Conservation (phyloP, 768 basidiomycete genomes). For the Kwoniella dejecticola region DNA sequence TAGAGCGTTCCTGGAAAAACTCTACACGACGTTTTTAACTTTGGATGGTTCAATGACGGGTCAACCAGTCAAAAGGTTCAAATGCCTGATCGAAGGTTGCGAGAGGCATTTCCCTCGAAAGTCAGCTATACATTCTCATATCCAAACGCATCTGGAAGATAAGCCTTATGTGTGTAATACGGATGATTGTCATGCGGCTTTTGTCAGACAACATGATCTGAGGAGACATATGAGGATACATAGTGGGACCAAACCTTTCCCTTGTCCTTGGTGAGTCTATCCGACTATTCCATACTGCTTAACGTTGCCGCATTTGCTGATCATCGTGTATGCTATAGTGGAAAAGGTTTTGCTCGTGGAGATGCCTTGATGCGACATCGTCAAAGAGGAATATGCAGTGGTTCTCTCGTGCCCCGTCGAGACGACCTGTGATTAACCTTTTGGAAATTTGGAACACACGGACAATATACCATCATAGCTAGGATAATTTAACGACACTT, state of each 20-base stretch:
- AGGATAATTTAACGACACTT: background rate
- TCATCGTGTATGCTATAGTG: conserved; percentile 39
- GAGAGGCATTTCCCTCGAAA: conserved; percentile 49
- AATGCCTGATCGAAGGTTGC: conserved; percentile 53
- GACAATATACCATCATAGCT: background rate
- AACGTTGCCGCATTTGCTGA: background rate
- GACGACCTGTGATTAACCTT: conserved; percentile 7
- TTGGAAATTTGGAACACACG: background rate
- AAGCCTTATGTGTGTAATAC: conserved; percentile 57
- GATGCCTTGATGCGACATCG: conserved; percentile 59
- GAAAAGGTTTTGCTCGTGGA: conserved; percentile 58
- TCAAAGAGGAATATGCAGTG: conserved; percentile 58
- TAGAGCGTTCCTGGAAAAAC: conserved; percentile 51
- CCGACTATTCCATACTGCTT: no score
- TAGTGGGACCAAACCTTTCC: conserved; percentile 57
- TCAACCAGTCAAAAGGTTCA: conserved; percentile 49
- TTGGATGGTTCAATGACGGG: conserved; percentile 35
- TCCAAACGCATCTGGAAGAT: conserved; percentile 59
- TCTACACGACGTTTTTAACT: conserved; percentile 51
- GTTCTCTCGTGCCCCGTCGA: conserved; percentile 48
- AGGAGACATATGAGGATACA: conserved; percentile 58
- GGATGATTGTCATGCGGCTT: conserved; percentile 56
- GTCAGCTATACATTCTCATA: conserved; percentile 58
- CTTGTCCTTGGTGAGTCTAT: conserved; percentile 57
- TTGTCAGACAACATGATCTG: conserved; percentile 59